Conservation (phyloP, 345 rosid species). For the Syzygium aqueum region DNA sequence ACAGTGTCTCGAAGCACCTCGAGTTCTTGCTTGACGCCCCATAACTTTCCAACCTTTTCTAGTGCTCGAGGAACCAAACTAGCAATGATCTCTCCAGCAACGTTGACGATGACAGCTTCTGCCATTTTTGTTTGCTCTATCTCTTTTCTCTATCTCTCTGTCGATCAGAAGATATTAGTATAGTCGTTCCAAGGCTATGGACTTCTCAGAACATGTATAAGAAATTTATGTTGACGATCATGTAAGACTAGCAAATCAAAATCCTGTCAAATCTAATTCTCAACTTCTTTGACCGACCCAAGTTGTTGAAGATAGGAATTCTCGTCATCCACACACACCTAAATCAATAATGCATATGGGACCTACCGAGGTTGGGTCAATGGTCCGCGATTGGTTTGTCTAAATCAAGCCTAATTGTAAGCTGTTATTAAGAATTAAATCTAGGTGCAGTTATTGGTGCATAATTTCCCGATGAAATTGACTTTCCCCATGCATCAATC, state of each 20-base stretch:
- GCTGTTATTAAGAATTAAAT: not conserved
- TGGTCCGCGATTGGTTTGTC: no score
- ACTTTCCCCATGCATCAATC: not conserved
- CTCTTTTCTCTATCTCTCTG: no score
- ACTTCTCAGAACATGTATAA: no score
- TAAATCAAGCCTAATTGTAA: rapidly evolving
- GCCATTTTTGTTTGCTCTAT: not conserved
- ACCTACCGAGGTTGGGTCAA: no score
- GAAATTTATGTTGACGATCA: not conserved
- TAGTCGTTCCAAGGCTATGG: not conserved
- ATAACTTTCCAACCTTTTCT: not conserved
- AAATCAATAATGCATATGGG: no score
- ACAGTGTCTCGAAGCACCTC: not conserved
- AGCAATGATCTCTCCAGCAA: not conserved
- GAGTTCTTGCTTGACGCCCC: not conserved
- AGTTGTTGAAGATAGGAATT: no score
- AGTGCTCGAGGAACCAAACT: not conserved
- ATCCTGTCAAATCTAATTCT: no score
- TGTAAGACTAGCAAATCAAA: no score
- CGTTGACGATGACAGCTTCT: not conserved
- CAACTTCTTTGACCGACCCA: rapidly evolving
- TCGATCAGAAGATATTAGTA: no score
- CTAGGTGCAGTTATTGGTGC: not conserved
- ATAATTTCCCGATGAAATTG: not conserved
- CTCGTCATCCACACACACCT: no score